phyloP scores from a whole-genome alignment of 305 asterid genomes.

The Ilex paraguariensis region DNA sequence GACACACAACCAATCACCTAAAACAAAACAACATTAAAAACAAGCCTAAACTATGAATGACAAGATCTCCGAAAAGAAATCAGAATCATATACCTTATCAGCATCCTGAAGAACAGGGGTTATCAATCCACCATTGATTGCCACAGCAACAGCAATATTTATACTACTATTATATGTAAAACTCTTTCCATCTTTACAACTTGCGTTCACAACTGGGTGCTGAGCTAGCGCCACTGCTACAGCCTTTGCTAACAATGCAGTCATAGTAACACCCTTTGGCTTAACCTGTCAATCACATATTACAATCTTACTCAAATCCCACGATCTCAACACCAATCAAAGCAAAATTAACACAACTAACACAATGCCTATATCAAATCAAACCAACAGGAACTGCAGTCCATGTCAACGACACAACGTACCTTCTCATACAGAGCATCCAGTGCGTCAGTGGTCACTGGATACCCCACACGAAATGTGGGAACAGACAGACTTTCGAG shows the following conservation, averaged over 20 bases:
- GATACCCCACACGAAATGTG: slow-evolving; percentile 89
- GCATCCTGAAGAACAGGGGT: slow-evolving; percentile 99
- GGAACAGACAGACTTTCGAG: slow-evolving; percentile 84
- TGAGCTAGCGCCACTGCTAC: slow-evolving; percentile 91
- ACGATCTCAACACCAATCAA: no score
- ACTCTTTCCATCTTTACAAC: slow-evolving; percentile 92
- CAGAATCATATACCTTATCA: slow-evolving; percentile 55
- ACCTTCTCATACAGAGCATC: slow-evolving; percentile 87
- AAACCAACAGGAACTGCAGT: no score
- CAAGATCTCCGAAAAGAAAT: not conserved
- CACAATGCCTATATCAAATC: no score
- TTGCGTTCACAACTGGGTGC: slow-evolving; percentile 90
- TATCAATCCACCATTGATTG: slow-evolving; percentile 87
- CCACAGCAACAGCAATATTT: slow-evolving; percentile 91
- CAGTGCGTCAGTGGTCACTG: slow-evolving; percentile 62
- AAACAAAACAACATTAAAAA: no score
- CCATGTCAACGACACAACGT: not conserved
- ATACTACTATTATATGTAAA: slow-evolving; percentile 74
- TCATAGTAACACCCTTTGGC: slow-evolving; percentile 92
- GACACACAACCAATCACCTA: no score
- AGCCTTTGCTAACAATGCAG: slow-evolving; percentile 90
- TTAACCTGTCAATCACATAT: slow-evolving; percentile 33
- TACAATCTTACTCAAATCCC: no score
- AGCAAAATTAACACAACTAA: no score
- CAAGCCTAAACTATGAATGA: no score